Percentiles rank a stretch among this genome's conserved stretches.
These are phyloP conservation scores for Aspergillus japonicus DNA, from an alignment of 2,329 filamentous ascomycete genomes.

Conservation along the genomic window DNA sequence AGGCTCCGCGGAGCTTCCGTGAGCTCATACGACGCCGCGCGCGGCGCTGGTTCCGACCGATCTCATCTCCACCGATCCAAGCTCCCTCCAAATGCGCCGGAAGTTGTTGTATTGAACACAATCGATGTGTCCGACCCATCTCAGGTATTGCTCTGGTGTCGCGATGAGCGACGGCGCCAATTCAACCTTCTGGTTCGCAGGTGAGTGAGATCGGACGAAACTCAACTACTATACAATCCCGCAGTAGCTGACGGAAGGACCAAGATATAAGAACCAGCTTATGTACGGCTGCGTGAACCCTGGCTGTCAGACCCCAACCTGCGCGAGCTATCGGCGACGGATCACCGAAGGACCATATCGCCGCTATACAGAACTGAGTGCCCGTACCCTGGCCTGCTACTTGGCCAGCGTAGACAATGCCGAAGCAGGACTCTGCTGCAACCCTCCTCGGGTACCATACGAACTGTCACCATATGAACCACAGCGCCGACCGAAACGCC, in stretches of 20 bases:
- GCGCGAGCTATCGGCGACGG: constrained; percentile 73
- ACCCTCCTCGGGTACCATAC: constrained; percentile 33
- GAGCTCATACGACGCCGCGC: constrained; percentile 31
- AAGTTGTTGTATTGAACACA: constrained; percentile 40
- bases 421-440: constrained; percentile 65
- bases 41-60: constrained; percentile 26
- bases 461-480: constrained; percentile 29
- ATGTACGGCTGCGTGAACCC: constrained; percentile 72
- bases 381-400: constrained; percentile 75
- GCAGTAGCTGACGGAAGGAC: constrained; percentile 7
- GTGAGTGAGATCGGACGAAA: constrained; percentile 44
- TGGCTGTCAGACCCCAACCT: constrained; percentile 71
- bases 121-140: constrained; percentile 39
- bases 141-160: constrained; percentile 39
- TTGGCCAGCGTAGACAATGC: constrained; percentile 78
- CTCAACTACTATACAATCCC: neutral
- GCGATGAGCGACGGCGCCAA: constrained; percentile 41
- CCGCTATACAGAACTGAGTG: constrained; percentile 77
- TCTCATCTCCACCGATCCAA: constrained; percentile 36
- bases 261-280: constrained; percentile 77
- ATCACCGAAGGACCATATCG: constrained; percentile 68
- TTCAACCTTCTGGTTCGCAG: constrained; percentile 65
- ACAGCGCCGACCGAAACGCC: constrained; percentile 29
- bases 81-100: constrained; percentile 42
- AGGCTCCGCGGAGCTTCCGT: constrained; percentile 43